A percentile compares a stretch with the other conserved stretches of the same genome.
Evolutionary conservation across 371 early-diverging fungal species (phyloP).

Genomic region (Mortierella sp.): DNA sequence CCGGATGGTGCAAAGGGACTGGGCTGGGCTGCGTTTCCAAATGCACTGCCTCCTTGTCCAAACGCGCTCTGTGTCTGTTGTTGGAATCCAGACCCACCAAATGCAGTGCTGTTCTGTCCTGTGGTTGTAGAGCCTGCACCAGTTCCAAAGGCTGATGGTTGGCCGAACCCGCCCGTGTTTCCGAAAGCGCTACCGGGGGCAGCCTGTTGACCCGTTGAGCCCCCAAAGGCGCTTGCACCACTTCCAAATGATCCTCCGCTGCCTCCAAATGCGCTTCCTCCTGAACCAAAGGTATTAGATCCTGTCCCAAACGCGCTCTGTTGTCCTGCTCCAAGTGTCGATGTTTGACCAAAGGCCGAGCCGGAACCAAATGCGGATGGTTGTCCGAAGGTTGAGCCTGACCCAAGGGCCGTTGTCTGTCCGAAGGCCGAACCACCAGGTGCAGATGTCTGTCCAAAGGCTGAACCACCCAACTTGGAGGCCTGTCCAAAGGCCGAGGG

Average conservation of each 20-base stretch:
- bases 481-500: slow-evolving; percentile 19
- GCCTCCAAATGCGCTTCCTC: slow-evolving; percentile 12
- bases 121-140: no score
- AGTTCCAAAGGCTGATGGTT: no score
- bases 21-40: slow-evolving; percentile 10
- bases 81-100: no score
- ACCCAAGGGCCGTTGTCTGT: slow-evolving; percentile 10
- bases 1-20: no score
- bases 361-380: slow-evolving; percentile 8
- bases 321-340: slow-evolving; percentile 1
- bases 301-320: slow-evolving; percentile 34
- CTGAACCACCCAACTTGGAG: slow-evolving; percentile 4
- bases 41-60: slow-evolving; percentile 23
- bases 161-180: no score
- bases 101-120: no score
- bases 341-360: slow-evolving; percentile 16
- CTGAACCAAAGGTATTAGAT: slow-evolving; percentile 29
- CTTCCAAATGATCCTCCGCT: slow-evolving; percentile 19
- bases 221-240: slow-evolving; percentile 21
- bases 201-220: slow-evolving; percentile 2
- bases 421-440: slow-evolving; percentile 13
- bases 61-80: slow-evolving; percentile 31
- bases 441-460: no score
- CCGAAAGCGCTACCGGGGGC: no score
- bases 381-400: slow-evolving; percentile 17